Evolutionary conservation across 805 yeast species (phyloP).

Genomic region (Barnettozyma pratensis): DNA sequence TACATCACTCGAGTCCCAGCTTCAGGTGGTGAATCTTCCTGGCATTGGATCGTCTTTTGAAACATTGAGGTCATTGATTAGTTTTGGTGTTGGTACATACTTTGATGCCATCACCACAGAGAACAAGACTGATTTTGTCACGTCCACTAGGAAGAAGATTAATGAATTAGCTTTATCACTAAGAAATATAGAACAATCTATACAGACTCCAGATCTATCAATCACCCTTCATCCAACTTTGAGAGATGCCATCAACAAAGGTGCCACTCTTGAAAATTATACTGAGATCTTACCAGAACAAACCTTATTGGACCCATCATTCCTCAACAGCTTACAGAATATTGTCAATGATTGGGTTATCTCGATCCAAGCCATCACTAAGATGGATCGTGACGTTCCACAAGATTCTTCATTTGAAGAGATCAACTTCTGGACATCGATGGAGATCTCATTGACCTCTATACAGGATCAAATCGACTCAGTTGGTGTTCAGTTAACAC

Average conservation of each 20-base stretch:
- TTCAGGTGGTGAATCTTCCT: constrained; percentile 33
- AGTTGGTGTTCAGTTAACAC: constrained; percentile 48
- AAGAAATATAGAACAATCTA: constrained; percentile 60
- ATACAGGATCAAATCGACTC: constrained; percentile 54
- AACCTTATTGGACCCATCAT: constrained; percentile 42
- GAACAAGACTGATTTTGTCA: constrained; percentile 31
- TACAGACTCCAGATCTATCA: constrained; percentile 62
- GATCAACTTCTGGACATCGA: constrained; percentile 69
- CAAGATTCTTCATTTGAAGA: constrained; percentile 63
- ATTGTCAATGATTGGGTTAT: constrained; percentile 72
- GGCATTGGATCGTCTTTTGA: constrained; percentile 35
- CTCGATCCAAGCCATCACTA: constrained; percentile 52
- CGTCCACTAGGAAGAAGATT: constrained; percentile 54
- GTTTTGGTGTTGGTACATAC: constrained; percentile 62
- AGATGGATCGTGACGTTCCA: constrained; percentile 43
- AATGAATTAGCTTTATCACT: constrained; percentile 64
- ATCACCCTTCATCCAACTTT: constrained; percentile 48
- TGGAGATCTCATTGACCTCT: constrained; percentile 54
- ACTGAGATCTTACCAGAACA: constrained; percentile 30
- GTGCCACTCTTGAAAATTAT: constrained; percentile 26
- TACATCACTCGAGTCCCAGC: constrained; percentile 26
- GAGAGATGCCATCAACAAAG: constrained; percentile 31
- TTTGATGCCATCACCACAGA: constrained; percentile 46
- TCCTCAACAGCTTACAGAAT: constrained; percentile 65
- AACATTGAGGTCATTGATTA: constrained; percentile 52